A percentile compares a stretch with the other conserved stretches of the same genome.
These are phyloP conservation scores for Oryza nivara DNA, from an alignment of 176 grass and related monocot species.

Conservation along the genomic window DNA sequence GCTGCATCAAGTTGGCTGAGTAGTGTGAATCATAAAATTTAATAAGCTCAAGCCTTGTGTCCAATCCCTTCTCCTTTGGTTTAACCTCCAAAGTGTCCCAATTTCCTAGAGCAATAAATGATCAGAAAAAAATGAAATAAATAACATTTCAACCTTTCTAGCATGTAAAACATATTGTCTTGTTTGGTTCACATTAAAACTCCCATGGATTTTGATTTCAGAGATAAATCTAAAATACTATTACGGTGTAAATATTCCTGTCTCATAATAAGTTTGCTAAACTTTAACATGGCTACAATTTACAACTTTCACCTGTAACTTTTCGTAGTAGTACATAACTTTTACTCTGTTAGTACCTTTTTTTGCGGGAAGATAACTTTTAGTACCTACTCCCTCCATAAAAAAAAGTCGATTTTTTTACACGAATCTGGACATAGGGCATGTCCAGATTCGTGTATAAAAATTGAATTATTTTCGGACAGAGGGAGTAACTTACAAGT, in stretches of 20 bases:
- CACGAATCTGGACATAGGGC: too few relatives aligned
- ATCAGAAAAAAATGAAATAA: constrained; percentile 27
- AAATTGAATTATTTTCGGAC: too few relatives aligned
- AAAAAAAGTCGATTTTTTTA: too few relatives aligned
- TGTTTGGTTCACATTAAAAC: constrained; percentile 24
- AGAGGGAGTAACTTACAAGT: neutral
- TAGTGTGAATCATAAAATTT: constrained; percentile 96
- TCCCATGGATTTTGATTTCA: neutral
- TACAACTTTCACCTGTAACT: neutral
- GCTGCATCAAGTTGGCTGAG: constrained; percentile 97
- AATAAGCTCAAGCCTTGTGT: constrained; percentile 87
- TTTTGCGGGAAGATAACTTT: too few relatives aligned
- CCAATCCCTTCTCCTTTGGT: constrained; percentile 89
- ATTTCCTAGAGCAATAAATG: constrained; percentile 68
- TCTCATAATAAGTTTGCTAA: neutral
- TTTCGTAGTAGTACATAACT: neutral
- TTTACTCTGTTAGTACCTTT: too few relatives aligned
- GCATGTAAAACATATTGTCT: constrained; percentile 6
- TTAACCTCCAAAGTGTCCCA: constrained; percentile 92
- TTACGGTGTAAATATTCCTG: neutral
- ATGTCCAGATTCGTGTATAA: too few relatives aligned
- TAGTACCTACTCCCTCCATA: neutral
- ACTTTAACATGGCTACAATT: too few relatives aligned
- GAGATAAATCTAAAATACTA: constrained; percentile 17
- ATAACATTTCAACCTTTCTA: constrained; percentile 3